These are phyloP conservation scores for Wallacemonas collosoma DNA, from an alignment of 208 protist species.

Conservation along the genomic window DNA sequence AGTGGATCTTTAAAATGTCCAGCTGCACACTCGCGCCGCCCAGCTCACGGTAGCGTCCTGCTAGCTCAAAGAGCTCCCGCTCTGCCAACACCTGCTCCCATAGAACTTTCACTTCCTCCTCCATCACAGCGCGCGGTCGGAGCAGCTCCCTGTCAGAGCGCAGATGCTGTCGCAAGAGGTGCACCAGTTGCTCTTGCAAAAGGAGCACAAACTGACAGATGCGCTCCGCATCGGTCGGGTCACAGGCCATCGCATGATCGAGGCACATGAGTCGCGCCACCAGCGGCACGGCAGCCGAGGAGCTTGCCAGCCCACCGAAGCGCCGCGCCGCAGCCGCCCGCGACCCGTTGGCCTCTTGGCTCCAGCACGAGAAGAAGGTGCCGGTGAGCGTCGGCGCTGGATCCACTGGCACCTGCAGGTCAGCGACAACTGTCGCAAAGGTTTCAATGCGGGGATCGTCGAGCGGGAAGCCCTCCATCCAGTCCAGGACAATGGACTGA, in stretches of 20 bases:
- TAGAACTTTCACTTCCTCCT: slow-evolving; percentile 48
- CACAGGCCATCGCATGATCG: slow-evolving; percentile 43
- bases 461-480: slow-evolving; percentile 69
- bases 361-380: slow-evolving; percentile 63
- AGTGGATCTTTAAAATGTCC: slow-evolving; percentile 80
- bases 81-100: slow-evolving; percentile 53
- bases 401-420: slow-evolving; percentile 39
- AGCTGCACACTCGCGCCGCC: slow-evolving; percentile 82
- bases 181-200: slow-evolving; percentile 68
- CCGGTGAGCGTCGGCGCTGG: slow-evolving; percentile 55
- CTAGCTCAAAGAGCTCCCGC: slow-evolving; percentile 63
- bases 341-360: slow-evolving; percentile 30
- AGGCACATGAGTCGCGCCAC: slow-evolving; percentile 48
- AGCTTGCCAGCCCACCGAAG: slow-evolving; percentile 66
- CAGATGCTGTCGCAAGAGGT: slow-evolving; percentile 43
- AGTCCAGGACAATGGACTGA: slow-evolving; percentile 46
- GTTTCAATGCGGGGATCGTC: slow-evolving; percentile 55
- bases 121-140: slow-evolving; percentile 23
- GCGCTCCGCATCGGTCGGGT: slow-evolving; percentile 37
- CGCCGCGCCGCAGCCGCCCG: slow-evolving; percentile 42
- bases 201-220: slow-evolving; percentile 66
- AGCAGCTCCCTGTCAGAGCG: slow-evolving; percentile 27
- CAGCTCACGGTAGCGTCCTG: slow-evolving; percentile 54
- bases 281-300: slow-evolving; percentile 41
- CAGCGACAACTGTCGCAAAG: slow-evolving; percentile 61